phyloP scores from a whole-genome alignment of 371 early-diverging fungal species.

The Coemansia sp. region DNA sequence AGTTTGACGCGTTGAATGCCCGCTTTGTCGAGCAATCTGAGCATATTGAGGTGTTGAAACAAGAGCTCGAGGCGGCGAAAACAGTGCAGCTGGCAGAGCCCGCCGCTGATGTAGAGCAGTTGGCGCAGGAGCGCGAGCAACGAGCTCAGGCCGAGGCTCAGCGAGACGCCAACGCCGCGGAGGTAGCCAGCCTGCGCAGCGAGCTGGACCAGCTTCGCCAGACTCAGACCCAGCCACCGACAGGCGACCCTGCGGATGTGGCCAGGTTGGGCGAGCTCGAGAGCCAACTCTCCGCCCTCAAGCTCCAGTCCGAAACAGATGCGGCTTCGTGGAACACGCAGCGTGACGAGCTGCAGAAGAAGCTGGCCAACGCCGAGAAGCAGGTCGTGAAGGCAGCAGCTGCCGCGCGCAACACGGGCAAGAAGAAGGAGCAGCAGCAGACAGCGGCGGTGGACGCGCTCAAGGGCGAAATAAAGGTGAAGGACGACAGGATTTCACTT shows the following conservation, averaged over 20 bases:
- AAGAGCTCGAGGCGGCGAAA: conserved; percentile 10
- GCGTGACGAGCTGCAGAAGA: conserved; percentile 40
- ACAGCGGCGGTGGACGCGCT: conserved; percentile 29
- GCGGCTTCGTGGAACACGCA: conserved; percentile 22
- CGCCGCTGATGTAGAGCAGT: background rate
- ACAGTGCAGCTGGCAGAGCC: background rate
- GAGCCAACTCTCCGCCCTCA: conserved; percentile 17
- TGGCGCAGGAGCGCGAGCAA: conserved; percentile 20
- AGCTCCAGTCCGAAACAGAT: conserved; percentile 7
- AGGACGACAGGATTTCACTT: conserved; percentile 34
- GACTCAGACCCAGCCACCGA: background rate
- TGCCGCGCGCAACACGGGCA: conserved; percentile 35
- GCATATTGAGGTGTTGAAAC: conserved; percentile 15
- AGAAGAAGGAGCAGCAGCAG: conserved; percentile 50
- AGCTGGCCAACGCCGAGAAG: conserved; percentile 44
- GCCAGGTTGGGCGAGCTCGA: conserved; percentile 26
- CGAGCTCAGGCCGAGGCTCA: conserved; percentile 21
- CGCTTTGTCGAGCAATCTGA: conserved; percentile 33
- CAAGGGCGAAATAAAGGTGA: conserved; percentile 15
- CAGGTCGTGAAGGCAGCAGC: conserved; percentile 46
- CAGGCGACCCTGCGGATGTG: conserved; percentile 3
- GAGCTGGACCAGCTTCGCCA: conserved; percentile 11
- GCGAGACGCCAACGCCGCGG: conserved; percentile 4
- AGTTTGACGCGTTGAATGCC: conserved; percentile 40
- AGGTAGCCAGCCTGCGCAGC: conserved; percentile 9